These are phyloP conservation scores for Aspergillus sp. DNA, from an alignment of 2,329 filamentous ascomycete genomes.

Conservation along the genomic window DNA sequence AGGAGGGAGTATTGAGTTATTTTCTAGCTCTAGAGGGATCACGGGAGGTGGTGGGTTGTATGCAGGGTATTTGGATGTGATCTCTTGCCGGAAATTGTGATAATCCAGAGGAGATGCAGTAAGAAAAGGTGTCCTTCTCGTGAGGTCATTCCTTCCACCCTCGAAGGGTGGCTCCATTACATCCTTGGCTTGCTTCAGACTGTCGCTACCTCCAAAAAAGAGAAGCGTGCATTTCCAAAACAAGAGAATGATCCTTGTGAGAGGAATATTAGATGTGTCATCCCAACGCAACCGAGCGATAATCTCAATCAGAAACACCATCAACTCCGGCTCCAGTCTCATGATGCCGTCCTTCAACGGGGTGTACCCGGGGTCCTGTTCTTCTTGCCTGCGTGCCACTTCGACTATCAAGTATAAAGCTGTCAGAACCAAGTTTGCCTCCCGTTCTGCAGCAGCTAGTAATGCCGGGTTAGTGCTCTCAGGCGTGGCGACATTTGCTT, in stretches of 20 bases:
- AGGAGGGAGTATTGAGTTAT: conserved; percentile 85
- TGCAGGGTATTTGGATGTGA: conserved; percentile 95
- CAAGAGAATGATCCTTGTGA: conserved; percentile 73
- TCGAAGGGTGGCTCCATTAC: conserved; percentile 61
- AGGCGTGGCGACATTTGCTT: conserved; percentile 26
- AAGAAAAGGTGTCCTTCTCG: conserved; percentile 72
- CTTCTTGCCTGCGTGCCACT: conserved; percentile 39
- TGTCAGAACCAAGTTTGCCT: conserved; percentile 45
- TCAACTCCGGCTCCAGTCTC: conserved; percentile 64
- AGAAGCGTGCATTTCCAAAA: conserved; percentile 91
- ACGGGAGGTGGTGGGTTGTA: conserved; percentile 85
- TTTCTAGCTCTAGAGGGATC: conserved; percentile 84
- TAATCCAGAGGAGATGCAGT: conserved; percentile 95
- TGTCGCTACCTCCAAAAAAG: conserved; percentile 74
- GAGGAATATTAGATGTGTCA: conserved; percentile 51
- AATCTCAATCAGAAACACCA: conserved; percentile 70
- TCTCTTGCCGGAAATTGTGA: conserved; percentile 92
- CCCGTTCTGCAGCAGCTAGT: conserved; percentile 38
- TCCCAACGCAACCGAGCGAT: conserved; percentile 72
- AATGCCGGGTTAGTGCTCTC: conserved; percentile 35
- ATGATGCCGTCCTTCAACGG: conserved; percentile 43
- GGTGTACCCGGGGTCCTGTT: conserved; percentile 22
- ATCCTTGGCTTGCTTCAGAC: conserved; percentile 72
- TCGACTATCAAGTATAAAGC: conserved; percentile 45
- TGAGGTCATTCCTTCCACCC: conserved; percentile 36